Evolutionary conservation across 192 early-diverging fungal species (phyloP), one percentile per base, ranked within the genome.

Genomic region (Coemansia erecta): DNA sequence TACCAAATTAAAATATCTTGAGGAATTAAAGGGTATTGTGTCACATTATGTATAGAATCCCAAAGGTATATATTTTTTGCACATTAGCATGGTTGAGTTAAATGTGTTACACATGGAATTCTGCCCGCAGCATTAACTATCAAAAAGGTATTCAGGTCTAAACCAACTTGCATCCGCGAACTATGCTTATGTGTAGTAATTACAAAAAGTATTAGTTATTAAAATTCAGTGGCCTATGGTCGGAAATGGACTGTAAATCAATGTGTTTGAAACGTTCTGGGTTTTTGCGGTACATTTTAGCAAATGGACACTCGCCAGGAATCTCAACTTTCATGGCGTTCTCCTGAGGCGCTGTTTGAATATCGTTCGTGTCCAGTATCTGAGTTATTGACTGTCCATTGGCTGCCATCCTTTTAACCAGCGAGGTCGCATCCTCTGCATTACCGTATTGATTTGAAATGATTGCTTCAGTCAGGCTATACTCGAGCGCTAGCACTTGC

Each of bases 211-310:
- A 7, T 31, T 42, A 23, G 8, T 35, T 42, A 13, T 19, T 23
- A 22, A 75, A 56, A 24, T 70, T 51, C 9, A 76, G 52, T 2
- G 64, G 39, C 4, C 60, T 41, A 53, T 77, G 73, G 8, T 61
- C 37, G 0, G 64, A 58, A 22, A 77, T 64, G 8, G 68, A 26
- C 11, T 59, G 18, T 28, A 77, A 60, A 24, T 77, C 68, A 15
- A 71, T 53, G 50, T 77, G 44, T 49, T 57, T 63, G 53, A 77
- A 77, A 21, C 52, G 68, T 8, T 66, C 56, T 2, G 73, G 73
- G 26, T 77, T 69, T 19, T 67, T 61, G 28, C 73, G 73, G 58
- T 77, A 77, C 73, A 77, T 77, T 19, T 57, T 49, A 18, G 73
- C 73, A 61, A 77, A 77, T n/a, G 73, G 73, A 17, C 73, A 77